Percentiles rank a stretch among this genome's conserved stretches.
These are phyloP conservation scores for Avena eriantha DNA, from an alignment of 176 grass and related monocot genomes.

Conservation along the genomic window DNA sequence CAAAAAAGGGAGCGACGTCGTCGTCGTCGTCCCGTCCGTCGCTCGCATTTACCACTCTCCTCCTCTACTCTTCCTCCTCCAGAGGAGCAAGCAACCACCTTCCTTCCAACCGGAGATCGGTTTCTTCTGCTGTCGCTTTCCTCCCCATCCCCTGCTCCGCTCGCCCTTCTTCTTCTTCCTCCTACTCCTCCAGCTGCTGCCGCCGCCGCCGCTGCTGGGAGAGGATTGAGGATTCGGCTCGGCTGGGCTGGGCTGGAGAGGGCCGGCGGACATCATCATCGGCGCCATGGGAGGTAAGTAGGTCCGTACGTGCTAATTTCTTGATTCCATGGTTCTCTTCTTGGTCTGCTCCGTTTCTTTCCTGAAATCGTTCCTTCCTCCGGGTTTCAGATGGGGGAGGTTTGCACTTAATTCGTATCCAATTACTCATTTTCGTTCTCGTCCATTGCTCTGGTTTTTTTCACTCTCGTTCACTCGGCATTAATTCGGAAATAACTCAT, in stretches of 20 bases:
- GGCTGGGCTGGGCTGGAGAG: neutral
- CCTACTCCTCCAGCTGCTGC: neutral
- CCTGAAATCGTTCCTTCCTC: neutral
- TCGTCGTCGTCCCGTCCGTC: neutral
- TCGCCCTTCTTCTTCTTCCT: neutral
- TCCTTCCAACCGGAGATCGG: neutral
- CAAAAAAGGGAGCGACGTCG: conserved; percentile 36
- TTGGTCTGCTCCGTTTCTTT: neutral
- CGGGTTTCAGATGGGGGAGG: neutral
- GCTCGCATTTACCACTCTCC: conserved; percentile 41
- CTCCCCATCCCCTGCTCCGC: neutral
- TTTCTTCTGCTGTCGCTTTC: neutral
- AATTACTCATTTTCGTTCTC: neutral
- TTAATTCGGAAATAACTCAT: neutral
- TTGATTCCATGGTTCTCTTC: neutral
- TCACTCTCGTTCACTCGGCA: neutral
- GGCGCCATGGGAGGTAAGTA: conserved; percentile 9
- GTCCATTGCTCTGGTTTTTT: no score
- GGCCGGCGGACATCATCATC: neutral
- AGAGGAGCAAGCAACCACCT: neutral
- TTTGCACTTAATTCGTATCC: neutral
- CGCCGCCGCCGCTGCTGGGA: neutral
- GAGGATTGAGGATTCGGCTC: neutral
- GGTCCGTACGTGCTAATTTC: neutral
- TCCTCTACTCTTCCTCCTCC: neutral